Evolutionary conservation across 148 eudicot species (phyloP).

Genomic region (Vaccinium myrtillus): DNA sequence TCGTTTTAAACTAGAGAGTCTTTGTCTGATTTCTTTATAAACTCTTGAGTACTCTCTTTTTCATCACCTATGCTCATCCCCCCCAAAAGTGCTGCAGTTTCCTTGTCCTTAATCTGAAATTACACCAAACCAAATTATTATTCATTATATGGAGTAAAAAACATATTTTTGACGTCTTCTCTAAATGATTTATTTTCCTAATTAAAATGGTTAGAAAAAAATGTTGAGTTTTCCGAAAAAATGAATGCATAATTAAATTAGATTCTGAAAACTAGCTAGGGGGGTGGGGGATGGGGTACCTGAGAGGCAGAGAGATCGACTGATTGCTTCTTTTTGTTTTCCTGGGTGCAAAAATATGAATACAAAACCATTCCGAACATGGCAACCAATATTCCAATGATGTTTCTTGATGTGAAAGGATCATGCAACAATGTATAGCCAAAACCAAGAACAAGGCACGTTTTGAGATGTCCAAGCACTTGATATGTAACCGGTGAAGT

Average conservation of each 20-base stretch:
- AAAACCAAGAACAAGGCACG: conserved; percentile 87
- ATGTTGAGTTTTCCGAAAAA: too few species aligned
- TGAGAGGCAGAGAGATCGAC: conserved; percentile 44
- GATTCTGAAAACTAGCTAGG: too few species aligned
- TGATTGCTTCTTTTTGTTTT: conserved; percentile 55
- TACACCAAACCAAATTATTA: not conserved
- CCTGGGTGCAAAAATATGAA: conserved; percentile 77
- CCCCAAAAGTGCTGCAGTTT: conserved; percentile 41
- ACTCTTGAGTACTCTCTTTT: conserved; percentile 45
- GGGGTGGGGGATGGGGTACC: conserved; percentile 24
- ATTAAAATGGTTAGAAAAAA: too few species aligned
- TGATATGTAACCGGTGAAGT: conserved; percentile 97
- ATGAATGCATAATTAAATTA: too few species aligned
- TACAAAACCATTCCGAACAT: conserved; percentile 84
- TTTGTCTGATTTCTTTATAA: conserved; percentile 40
- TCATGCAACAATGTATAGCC: conserved; percentile 83
- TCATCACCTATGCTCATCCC: conserved; percentile 46
- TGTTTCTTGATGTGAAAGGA: conserved; percentile 77
- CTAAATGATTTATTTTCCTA: not conserved
- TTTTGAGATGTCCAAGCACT: conserved; percentile 85
- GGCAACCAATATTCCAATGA: conserved; percentile 72
- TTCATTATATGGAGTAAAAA: not conserved
- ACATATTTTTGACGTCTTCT: too few species aligned
- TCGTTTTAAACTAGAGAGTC: conserved; percentile 43
- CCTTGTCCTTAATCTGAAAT: conserved; percentile 56